Percentiles rank a stretch among this genome's conserved stretches.
These are phyloP conservation scores for Yarrowia sp. DNA, from an alignment of 805 yeast species.

Conservation along the genomic window DNA sequence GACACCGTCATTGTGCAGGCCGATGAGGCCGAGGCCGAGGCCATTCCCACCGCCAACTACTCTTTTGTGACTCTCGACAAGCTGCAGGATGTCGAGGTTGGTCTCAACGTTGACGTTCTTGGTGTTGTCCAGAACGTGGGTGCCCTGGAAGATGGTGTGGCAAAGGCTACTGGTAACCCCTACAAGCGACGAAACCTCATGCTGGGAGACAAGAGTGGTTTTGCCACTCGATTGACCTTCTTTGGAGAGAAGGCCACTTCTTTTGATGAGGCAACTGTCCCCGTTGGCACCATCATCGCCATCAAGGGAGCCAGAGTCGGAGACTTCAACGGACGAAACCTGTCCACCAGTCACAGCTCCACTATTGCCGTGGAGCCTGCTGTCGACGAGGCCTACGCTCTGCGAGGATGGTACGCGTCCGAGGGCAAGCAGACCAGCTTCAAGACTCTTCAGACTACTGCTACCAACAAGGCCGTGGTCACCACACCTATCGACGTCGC, in stretches of 20 bases:
- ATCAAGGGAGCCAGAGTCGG: slow-evolving; percentile 88
- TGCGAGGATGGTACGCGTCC: slow-evolving; percentile 95
- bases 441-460: slow-evolving; percentile 61
- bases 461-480: slow-evolving; percentile 52
- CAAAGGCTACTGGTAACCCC: slow-evolving; percentile 87
- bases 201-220: slow-evolving; percentile 83
- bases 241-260: slow-evolving; percentile 91
- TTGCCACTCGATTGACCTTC: slow-evolving; percentile 77
- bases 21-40: slow-evolving; percentile 57
- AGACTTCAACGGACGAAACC: slow-evolving; percentile 85
- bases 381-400: slow-evolving; percentile 80
- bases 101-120: slow-evolving; percentile 80
- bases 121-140: slow-evolving; percentile 83
- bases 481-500: slow-evolving; percentile 74
- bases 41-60: slow-evolving; percentile 80
- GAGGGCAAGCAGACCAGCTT: slow-evolving; percentile 71
- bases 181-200: slow-evolving; percentile 90
- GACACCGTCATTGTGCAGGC: slow-evolving; percentile 79
- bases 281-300: slow-evolving; percentile 71
- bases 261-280: slow-evolving; percentile 60
- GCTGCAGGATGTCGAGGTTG: slow-evolving; percentile 71
- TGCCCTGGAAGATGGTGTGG: slow-evolving; percentile 77
- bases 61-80: slow-evolving; percentile 74
- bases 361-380: slow-evolving; percentile 83
- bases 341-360: slow-evolving; percentile 82